Evolutionary conservation across 106 monocot genomes (phyloP).

Genomic region (Gastrodia elata): DNA sequence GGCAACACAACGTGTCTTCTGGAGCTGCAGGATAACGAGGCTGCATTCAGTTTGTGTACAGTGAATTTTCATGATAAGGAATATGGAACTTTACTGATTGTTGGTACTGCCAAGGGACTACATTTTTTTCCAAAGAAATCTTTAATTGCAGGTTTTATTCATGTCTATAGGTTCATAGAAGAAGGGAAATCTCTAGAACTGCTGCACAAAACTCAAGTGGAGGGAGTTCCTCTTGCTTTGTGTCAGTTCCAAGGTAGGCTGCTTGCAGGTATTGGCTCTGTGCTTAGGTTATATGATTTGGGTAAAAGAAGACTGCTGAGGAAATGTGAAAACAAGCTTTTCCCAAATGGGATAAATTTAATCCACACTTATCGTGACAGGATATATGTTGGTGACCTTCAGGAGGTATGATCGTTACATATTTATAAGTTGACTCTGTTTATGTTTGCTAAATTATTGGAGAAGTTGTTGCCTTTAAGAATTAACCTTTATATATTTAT

Average conservation of each 20-base stretch:
- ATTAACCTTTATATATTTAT: neutral
- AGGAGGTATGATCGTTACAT: slow-evolving; percentile 53
- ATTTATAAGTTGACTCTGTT: neutral
- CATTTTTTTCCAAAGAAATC: slow-evolving; percentile 78
- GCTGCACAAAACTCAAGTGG: slow-evolving; percentile 92
- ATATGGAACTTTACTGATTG: slow-evolving; percentile 78
- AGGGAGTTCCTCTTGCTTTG: slow-evolving; percentile 82
- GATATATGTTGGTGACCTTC: slow-evolving; percentile 94
- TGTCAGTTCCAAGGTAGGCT: slow-evolving; percentile 89
- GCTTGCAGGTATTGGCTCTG: slow-evolving; percentile 75
- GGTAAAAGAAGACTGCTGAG: slow-evolving; percentile 82
- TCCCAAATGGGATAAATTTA: slow-evolving; percentile 71
- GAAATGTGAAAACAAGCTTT: slow-evolving; percentile 97
- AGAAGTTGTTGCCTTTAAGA: neutral
- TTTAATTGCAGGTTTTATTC: slow-evolving; percentile 61
- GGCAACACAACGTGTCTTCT: slow-evolving; percentile 70
- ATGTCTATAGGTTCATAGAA: slow-evolving; percentile 89
- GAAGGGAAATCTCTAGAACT: slow-evolving; percentile 86
- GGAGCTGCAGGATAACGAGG: slow-evolving; percentile 93
- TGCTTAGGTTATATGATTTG: slow-evolving; percentile 86
- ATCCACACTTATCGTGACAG: slow-evolving; percentile 96
- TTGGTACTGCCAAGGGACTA: slow-evolving; percentile 86
- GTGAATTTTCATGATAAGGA: slow-evolving; percentile 99
- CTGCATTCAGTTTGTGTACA: slow-evolving; percentile 86
- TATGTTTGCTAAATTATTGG: neutral